Evolutionary conservation across 202 grass and related monocot species (phyloP), one percentile per base, ranked within the genome.

Genomic region (Zizania palustris): DNA sequence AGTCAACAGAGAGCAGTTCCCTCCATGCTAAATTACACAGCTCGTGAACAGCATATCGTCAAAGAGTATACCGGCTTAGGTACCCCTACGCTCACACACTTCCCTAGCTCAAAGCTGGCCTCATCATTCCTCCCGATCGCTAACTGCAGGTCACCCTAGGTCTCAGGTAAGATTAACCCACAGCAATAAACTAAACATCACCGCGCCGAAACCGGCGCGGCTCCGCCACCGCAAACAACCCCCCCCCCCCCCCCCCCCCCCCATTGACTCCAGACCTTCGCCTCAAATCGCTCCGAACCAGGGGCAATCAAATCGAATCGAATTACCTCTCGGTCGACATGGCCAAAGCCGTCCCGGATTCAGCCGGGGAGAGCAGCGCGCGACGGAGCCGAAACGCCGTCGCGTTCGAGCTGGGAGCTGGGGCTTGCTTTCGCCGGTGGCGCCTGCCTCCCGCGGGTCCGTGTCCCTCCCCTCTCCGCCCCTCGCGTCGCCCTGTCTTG

Each of bases 261-360:
- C 28, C 28, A 28, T 28, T 28, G 28, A 28, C 28, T 81, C 22
- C 56, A 6, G 41, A 5, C 7, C 22, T 19, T 5, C 40, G 39
- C 37, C 15, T 38, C 37, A 34, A 73, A 79, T 60, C 73, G 41
- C 19, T 0, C 51, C 1, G 3, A 78, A 6, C 7, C 34, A 43
- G 40, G 5, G 33, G 21, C n/a, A 3, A 63, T 63, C 71, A 66
- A 75, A 74, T 22, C 16, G 37, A 34, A 43, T 14, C 18, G 3
- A 28, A 28, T 63, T 73, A 83, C 85, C 75, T 87, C 45, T 87
- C 74, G 62, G 79, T 40, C 74, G 80, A 83, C 85, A 87, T 87
- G 69, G 85, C 83, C 53, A 50, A 4, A 33, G 28, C 66, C 41
- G 38, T 35, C 19, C 28, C 28, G 35, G 45, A 57, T 19, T 49